phyloP scores from a whole-genome alignment of 331 rosid genomes.

The Malus hybrid region DNA sequence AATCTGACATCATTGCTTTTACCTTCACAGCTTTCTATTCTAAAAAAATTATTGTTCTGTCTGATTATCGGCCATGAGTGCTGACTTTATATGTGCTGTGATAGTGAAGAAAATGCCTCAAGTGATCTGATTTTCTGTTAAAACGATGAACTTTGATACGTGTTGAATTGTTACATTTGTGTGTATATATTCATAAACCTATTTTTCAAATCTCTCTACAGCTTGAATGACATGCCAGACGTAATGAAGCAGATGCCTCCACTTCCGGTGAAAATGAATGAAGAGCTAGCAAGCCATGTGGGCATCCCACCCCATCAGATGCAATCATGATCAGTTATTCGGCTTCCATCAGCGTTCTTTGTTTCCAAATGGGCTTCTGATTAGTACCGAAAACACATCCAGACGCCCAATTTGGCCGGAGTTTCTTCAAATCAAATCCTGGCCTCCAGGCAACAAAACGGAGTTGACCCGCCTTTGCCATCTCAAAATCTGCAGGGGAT shows the following conservation, averaged over 20 bases:
- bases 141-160: background rate
- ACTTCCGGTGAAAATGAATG: constrained; percentile 82
- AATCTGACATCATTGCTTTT: background rate
- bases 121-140: background rate
- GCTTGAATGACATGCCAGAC: constrained; percentile 67
- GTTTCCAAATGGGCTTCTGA: background rate
- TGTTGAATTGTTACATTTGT: background rate
- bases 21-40: background rate
- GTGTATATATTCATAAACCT: background rate
- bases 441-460: constrained; percentile 15
- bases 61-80: background rate
- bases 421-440: constrained; percentile 14
- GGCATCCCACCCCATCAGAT: constrained; percentile 52
- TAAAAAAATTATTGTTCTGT: too few species aligned
- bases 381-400: background rate
- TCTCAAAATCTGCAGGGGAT: constrained; percentile 5
- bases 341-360: background rate
- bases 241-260: constrained; percentile 99
- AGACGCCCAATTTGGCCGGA: constrained; percentile 7
- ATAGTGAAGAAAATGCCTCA: background rate
- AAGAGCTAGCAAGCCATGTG: constrained; percentile 69
- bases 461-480: constrained; percentile 29
- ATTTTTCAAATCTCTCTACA: constrained; percentile 11
- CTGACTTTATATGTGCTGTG: background rate
- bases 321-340: constrained; percentile 40